These are phyloP conservation scores for Aspergillus texensis DNA, from an alignment of 2,329 filamentous ascomycete species.

Conservation along the genomic window DNA sequence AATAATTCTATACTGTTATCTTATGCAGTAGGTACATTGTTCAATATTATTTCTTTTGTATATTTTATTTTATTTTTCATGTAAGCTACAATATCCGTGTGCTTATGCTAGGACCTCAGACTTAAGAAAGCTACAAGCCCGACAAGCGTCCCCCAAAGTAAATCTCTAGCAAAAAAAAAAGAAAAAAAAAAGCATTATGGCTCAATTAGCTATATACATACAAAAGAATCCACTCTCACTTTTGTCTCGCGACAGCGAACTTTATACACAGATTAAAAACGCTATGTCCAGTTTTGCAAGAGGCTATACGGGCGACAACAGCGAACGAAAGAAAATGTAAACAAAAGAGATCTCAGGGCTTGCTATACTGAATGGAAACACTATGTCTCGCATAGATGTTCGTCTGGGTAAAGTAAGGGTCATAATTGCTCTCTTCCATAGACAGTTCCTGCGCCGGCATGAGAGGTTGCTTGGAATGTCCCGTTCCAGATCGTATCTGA, in stretches of 20 bases:
- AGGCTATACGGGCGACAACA: too few relatives aligned
- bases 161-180: too few relatives aligned
- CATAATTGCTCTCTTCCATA: constrained; percentile 44
- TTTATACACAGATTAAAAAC: background rate
- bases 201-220: background rate
- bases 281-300: background rate
- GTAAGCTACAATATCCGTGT: too few relatives aligned
- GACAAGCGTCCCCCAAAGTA: too few relatives aligned
- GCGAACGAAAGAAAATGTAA: background rate
- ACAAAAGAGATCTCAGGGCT: background rate
- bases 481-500: constrained; percentile 13
- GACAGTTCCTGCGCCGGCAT: background rate
- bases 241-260: background rate
- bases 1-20: too few relatives aligned
- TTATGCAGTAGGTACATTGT: too few relatives aligned
- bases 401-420: background rate
- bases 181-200: background rate
- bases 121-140: too few relatives aligned
- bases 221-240: background rate
- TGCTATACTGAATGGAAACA: background rate
- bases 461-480: background rate
- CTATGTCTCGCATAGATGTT: background rate
- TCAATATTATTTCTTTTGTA: too few relatives aligned
- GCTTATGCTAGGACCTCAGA: too few relatives aligned
- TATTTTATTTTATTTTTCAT: too few relatives aligned